A percentile compares a stretch with the other conserved stretches of the same genome.
phyloP scores from a whole-genome alignment of 306 rosid species.

The Mimosa bimucronata region DNA sequence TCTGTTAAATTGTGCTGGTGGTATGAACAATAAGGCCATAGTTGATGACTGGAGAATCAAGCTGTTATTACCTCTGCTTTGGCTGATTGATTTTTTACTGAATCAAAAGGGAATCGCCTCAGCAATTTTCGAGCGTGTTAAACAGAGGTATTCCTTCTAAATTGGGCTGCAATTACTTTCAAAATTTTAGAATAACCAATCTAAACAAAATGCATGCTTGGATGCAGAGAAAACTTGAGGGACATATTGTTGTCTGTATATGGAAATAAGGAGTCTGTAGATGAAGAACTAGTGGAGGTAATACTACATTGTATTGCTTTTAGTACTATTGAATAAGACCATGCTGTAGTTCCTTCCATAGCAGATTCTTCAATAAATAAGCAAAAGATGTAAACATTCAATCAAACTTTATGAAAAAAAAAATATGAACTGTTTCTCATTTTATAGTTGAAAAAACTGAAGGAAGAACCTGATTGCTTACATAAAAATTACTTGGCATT shows the following conservation, averaged over 20 bases:
- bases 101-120: constrained; percentile 76
- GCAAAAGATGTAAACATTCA: background rate
- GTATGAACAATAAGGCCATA: constrained; percentile 95
- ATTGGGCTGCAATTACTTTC: constrained; percentile 2
- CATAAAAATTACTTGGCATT: background rate
- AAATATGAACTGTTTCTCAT: background rate
- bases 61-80: constrained; percentile 74
- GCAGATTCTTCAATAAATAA: background rate
- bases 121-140: constrained; percentile 74
- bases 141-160: constrained; percentile 58
- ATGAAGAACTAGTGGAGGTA: constrained; percentile 90
- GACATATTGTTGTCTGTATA: constrained; percentile 73
- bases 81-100: constrained; percentile 77
- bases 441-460: background rate
- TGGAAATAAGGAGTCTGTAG: constrained; percentile 78
- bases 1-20: constrained; percentile 87
- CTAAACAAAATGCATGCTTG: constrained; percentile 19
- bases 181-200: background rate
- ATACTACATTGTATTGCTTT: background rate
- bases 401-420: background rate
- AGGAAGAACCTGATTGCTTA: background rate
- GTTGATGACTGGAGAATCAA: constrained; percentile 97
- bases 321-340: background rate
- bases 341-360: background rate
- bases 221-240: constrained; percentile 74